These are phyloP conservation scores for Boletus rex-veris DNA, from an alignment of 768 basidiomycete genomes.

Conservation along the genomic window DNA sequence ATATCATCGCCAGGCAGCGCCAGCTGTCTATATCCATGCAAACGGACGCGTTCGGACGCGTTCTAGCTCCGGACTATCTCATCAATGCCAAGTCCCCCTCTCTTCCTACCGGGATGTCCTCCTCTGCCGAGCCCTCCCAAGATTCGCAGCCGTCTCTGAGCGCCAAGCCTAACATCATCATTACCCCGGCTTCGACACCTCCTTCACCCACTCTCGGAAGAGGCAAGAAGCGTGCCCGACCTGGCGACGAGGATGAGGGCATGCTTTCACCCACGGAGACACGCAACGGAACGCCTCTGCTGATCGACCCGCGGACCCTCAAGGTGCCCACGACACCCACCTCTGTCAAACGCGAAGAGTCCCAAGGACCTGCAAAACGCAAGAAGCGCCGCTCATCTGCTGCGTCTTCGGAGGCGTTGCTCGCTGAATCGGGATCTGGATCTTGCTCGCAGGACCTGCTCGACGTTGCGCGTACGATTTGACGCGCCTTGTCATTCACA, in stretches of 20 bases:
- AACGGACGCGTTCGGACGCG: conserved; percentile 12
- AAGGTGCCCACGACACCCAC: neutral
- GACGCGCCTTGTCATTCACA: neutral
- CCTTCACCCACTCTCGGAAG: conserved; percentile 8
- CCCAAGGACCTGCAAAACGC: conserved; percentile 8
- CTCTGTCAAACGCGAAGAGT: conserved; percentile 1
- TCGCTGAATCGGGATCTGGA: neutral
- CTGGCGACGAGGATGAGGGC: conserved; percentile 3
- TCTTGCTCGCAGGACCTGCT: neutral
- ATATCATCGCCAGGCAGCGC: conserved; percentile 10
- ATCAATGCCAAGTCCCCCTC: neutral
- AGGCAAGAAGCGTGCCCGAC: conserved; percentile 17
- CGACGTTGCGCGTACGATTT: conserved; percentile 1
- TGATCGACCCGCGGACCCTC: neutral
- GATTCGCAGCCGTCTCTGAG: neutral
- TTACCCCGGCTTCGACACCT: conserved; percentile 1
- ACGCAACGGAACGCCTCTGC: neutral
- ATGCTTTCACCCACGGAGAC: neutral
- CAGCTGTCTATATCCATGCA: neutral
- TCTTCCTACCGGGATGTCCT: neutral
- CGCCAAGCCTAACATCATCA: neutral
- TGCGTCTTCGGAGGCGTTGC: neutral
- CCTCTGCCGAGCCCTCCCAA: neutral
- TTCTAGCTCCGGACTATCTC: conserved; percentile 1
- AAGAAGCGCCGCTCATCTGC: conserved; percentile 9